A percentile compares a stretch with the other conserved stretches of the same genome.
These are phyloP conservation scores for Heimioporus sp. DNA, from an alignment of 768 basidiomycete species.

Conservation along the genomic window DNA sequence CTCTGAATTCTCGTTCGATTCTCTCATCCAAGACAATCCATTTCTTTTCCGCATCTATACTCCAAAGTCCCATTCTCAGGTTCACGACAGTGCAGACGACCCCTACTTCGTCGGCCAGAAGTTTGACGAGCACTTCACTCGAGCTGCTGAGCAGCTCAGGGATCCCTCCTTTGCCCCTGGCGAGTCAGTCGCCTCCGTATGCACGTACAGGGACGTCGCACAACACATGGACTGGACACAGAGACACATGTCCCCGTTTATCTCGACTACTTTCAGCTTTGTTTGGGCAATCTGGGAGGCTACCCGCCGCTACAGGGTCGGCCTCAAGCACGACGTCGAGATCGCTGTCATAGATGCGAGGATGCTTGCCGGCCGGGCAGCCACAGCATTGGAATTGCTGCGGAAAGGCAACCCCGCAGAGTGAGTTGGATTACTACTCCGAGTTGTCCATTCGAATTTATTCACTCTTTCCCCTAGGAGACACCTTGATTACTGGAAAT, in stretches of 20 bases:
- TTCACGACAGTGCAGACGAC: conserved; percentile 48
- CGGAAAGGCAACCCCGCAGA: conserved; percentile 49
- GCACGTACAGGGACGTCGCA: conserved; percentile 60
- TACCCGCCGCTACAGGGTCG: conserved; percentile 65
- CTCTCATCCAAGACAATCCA: conserved; percentile 59
- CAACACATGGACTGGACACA: conserved; percentile 79
- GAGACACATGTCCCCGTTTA: conserved; percentile 63
- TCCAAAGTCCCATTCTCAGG: conserved; percentile 58
- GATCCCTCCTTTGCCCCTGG: conserved; percentile 31
- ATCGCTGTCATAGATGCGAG: conserved; percentile 77
- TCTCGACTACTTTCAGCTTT: conserved; percentile 79
- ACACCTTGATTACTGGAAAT: conserved; percentile 66
- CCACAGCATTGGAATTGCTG: conserved; percentile 66
- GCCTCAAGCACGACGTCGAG: conserved; percentile 72
- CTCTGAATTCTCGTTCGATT: conserved; percentile 57
- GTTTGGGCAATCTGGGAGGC: conserved; percentile 85
- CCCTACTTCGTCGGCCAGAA: conserved; percentile 69
- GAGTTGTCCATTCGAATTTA: background rate
- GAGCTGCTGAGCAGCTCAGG: conserved; percentile 37
- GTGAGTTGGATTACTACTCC: conserved; percentile 38
- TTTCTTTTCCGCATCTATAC: conserved; percentile 83
- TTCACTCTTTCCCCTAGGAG: conserved; percentile 39
- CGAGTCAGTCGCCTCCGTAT: conserved; percentile 26
- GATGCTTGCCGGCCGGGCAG: conserved; percentile 53
- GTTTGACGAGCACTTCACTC: conserved; percentile 47